These are phyloP conservation scores for Soucietia sequanensis DNA, from an alignment of 805 yeast genomes.

Conservation along the genomic window DNA sequence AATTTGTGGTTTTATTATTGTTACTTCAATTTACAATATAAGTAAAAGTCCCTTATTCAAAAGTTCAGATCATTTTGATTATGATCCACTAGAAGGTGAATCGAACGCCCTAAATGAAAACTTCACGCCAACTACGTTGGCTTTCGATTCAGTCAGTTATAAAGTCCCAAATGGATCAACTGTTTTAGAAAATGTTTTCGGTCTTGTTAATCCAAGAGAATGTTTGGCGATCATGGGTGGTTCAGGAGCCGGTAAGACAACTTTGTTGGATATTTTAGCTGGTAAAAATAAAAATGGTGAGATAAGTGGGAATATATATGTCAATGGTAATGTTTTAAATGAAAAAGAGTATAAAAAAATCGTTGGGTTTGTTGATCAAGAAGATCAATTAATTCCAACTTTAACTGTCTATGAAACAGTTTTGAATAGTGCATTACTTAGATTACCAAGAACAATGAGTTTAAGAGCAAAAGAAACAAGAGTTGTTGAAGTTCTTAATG, in stretches of 20 bases:
- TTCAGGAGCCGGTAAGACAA: slow-evolving; percentile 98
- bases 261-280: slow-evolving; percentile 87
- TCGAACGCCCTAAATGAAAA: slow-evolving; percentile 46
- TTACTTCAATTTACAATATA: slow-evolving; percentile 47
- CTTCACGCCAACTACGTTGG: slow-evolving; percentile 65
- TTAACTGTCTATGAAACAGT: slow-evolving; percentile 96
- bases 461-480: slow-evolving; percentile 67
- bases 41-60: slow-evolving; percentile 63
- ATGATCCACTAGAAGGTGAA: slow-evolving; percentile 28
- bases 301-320: slow-evolving; percentile 62
- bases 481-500: slow-evolving; percentile 81
- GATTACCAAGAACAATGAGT: slow-evolving; percentile 84
- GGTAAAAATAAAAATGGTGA: slow-evolving; percentile 79
- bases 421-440: slow-evolving; percentile 81
- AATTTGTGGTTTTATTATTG: slow-evolving; percentile 41
- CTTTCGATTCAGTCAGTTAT: slow-evolving; percentile 75
- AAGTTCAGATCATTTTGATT: slow-evolving; percentile 26
- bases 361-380: slow-evolving; percentile 95
- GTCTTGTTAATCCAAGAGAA: slow-evolving; percentile 81
- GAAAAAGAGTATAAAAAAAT: slow-evolving; percentile 56
- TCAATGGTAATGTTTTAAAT: slow-evolving; percentile 64
- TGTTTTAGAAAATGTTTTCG: slow-evolving; percentile 66
- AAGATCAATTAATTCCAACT: slow-evolving; percentile 86
- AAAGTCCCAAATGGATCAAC: slow-evolving; percentile 42
- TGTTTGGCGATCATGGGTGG: slow-evolving; percentile 98